A percentile compares a stretch with the other conserved stretches of the same genome.
These are phyloP conservation scores for Hericium coralloides DNA, from an alignment of 768 basidiomycete genomes.

Conservation along the genomic window DNA sequence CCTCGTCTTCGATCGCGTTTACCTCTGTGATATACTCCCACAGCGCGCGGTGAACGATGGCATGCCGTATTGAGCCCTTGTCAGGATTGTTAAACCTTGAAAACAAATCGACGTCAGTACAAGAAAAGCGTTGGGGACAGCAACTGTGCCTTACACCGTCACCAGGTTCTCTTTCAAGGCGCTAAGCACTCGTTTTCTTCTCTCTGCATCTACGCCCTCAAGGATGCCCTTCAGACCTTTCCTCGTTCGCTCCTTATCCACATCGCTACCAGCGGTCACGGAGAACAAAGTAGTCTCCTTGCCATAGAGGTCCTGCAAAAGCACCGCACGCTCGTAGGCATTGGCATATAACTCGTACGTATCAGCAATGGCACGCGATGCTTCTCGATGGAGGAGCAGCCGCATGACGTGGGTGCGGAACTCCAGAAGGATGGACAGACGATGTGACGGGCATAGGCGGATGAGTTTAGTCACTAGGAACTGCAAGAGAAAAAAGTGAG, in stretches of 20 bases:
- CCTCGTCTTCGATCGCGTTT: conserved; percentile 45
- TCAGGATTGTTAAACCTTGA: conserved; percentile 84
- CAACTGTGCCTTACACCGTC: conserved; percentile 48
- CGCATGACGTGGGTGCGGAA: conserved; percentile 70
- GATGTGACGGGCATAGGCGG: conserved; percentile 63
- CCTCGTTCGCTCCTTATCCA: conserved; percentile 55
- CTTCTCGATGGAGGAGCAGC: conserved; percentile 78
- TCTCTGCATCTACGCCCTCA: conserved; percentile 52
- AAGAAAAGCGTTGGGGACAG: neutral
- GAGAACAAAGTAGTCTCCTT: conserved; percentile 75
- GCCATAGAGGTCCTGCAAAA: conserved; percentile 86
- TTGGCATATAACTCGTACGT: conserved; percentile 84
- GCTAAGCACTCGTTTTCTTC: conserved; percentile 54
- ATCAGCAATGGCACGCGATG: conserved; percentile 76
- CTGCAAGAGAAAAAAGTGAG: conserved; percentile 26
- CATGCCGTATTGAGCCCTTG: conserved; percentile 81
- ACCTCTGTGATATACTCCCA: conserved; percentile 78
- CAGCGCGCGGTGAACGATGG: conserved; percentile 78
- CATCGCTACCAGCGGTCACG: conserved; percentile 34
- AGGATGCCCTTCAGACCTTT: conserved; percentile 63
- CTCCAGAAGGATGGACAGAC: conserved; percentile 67
- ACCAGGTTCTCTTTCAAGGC: conserved; percentile 67
- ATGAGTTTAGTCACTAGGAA: conserved; percentile 79
- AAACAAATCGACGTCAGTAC: neutral
- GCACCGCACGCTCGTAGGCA: conserved; percentile 70